Evolutionary conservation across 2,329 filamentous ascomycete species (phyloP).

Genomic region (Chalaropsis thielavioides): DNA sequence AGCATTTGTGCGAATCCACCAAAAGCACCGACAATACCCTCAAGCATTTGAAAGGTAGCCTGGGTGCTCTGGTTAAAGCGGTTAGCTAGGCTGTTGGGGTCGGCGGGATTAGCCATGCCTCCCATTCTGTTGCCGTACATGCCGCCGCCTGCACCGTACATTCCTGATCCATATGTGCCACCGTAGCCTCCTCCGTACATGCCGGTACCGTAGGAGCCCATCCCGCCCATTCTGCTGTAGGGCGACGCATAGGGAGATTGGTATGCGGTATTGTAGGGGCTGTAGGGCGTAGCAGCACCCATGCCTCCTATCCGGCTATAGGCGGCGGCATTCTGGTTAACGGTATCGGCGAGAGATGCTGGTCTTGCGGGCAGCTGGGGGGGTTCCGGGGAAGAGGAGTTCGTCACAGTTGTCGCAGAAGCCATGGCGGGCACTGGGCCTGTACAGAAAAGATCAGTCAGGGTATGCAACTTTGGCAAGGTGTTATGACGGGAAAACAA

Average conservation of each 20-base stretch:
- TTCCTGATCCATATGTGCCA: slow-evolving; percentile 30
- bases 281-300: slow-evolving; percentile 35
- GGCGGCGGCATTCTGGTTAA: slow-evolving; percentile 76
- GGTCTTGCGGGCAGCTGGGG: slow-evolving; percentile 73
- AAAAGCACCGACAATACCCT: slow-evolving; percentile 92
- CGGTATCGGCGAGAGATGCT: slow-evolving; percentile 58
- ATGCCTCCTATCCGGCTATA: slow-evolving; percentile 45
- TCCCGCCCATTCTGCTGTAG: slow-evolving; percentile 33
- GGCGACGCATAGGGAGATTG: slow-evolving; percentile 29
- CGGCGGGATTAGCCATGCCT: slow-evolving; percentile 47
- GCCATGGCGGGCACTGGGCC: slow-evolving; percentile 24
- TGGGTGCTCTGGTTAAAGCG: slow-evolving; percentile 90
- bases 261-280: slow-evolving; percentile 26
- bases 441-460: slow-evolving; percentile 18
- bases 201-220: slow-evolving; percentile 27
- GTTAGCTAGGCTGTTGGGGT: slow-evolving; percentile 88
- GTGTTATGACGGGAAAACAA: slow-evolving; percentile 26
- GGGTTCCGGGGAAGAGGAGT: slow-evolving; percentile 27
- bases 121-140: slow-evolving; percentile 34
- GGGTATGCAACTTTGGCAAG: slow-evolving; percentile 9
- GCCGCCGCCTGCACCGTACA: slow-evolving; percentile 31
- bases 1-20: slow-evolving; percentile 98
- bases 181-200: slow-evolving; percentile 20
- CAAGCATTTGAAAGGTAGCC: slow-evolving; percentile 95
- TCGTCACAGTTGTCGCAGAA: slow-evolving; percentile 27